These are phyloP conservation scores for Priceomyces melissophilus DNA, from an alignment of 805 yeast species.

Conservation along the genomic window DNA sequence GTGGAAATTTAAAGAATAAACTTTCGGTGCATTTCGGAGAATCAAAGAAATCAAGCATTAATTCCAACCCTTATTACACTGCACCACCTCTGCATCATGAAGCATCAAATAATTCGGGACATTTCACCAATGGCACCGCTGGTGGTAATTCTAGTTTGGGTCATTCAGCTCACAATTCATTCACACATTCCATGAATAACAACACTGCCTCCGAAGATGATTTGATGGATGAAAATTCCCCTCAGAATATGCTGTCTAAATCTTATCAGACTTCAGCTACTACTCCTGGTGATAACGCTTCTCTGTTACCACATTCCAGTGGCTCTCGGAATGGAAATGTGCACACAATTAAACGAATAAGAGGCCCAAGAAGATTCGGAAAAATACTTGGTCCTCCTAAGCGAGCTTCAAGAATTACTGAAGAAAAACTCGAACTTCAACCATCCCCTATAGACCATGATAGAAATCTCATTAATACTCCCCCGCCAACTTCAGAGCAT, in stretches of 20 bases:
- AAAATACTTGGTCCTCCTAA: constrained; percentile 49
- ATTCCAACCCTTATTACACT: not conserved
- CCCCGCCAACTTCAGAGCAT: not conserved
- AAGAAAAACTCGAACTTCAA: not conserved
- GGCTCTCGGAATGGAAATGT: constrained; percentile 5
- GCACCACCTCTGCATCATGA: constrained; percentile 2
- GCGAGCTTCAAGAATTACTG: constrained; percentile 31
- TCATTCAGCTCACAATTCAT: constrained; percentile 10
- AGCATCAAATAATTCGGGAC: constrained; percentile 3
- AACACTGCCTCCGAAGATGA: constrained; percentile 12
- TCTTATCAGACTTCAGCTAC: constrained; percentile 12
- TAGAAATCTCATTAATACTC: not conserved
- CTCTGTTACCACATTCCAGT: constrained; percentile 3
- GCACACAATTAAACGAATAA: constrained; percentile 23
- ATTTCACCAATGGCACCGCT: not conserved
- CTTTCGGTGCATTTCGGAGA: constrained; percentile 33
- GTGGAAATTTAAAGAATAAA: constrained; percentile 21
- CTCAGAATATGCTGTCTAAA: constrained; percentile 10
- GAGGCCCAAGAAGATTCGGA: constrained; percentile 37
- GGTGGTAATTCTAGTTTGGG: constrained; percentile 1
- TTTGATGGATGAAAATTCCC: constrained; percentile 10
- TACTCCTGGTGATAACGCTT: constrained; percentile 8
- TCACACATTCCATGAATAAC: constrained; percentile 10
- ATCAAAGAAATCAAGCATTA: not conserved
- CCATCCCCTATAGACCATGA: constrained; percentile 1